A percentile compares a stretch with the other conserved stretches of the same genome.
Conservation (phyloP, 2,329 filamentous ascomycete species). For the Sclerotinia subarctica region DNA sequence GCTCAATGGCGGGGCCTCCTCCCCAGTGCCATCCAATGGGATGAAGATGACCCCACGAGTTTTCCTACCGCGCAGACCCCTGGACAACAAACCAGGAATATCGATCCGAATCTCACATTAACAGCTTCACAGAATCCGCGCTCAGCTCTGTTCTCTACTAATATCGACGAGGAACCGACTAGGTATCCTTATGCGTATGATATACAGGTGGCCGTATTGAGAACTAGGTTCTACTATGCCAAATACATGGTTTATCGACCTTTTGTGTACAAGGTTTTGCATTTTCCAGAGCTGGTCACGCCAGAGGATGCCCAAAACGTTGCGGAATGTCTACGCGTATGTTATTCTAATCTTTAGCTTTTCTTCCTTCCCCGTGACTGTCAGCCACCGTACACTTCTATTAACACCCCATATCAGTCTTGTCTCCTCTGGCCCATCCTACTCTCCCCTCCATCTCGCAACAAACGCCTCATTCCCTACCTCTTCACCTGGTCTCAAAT, state of each 20-base stretch:
- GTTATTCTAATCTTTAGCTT: not conserved
- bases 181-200: slow-evolving; percentile 53
- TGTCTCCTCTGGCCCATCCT: slow-evolving; percentile 59
- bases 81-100: not conserved
- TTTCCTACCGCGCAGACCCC: slow-evolving; percentile 38
- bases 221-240: slow-evolving; percentile 57
- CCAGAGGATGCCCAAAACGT: slow-evolving; percentile 53
- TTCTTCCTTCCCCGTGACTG: not conserved
- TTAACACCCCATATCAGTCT: slow-evolving; percentile 38
- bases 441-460: slow-evolving; percentile 53
- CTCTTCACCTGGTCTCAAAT: slow-evolving; percentile 62
- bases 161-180: slow-evolving; percentile 45
- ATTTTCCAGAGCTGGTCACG: slow-evolving; percentile 53
- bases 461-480: slow-evolving; percentile 57
- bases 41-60: slow-evolving; percentile 49
- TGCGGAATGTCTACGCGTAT: slow-evolving; percentile 51
- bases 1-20: slow-evolving; percentile 57
- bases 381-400: not conserved
- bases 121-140: slow-evolving; percentile 29
- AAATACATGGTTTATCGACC: slow-evolving; percentile 57
- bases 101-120: slow-evolving; percentile 28
- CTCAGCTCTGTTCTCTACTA: slow-evolving; percentile 46
- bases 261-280: slow-evolving; percentile 58
- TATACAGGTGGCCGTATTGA: slow-evolving; percentile 54
- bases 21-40: slow-evolving; percentile 54